These are phyloP conservation scores for Irpex rosettiformis DNA, from an alignment of 1,284 basidiomycete genomes.

Conservation along the genomic window DNA sequence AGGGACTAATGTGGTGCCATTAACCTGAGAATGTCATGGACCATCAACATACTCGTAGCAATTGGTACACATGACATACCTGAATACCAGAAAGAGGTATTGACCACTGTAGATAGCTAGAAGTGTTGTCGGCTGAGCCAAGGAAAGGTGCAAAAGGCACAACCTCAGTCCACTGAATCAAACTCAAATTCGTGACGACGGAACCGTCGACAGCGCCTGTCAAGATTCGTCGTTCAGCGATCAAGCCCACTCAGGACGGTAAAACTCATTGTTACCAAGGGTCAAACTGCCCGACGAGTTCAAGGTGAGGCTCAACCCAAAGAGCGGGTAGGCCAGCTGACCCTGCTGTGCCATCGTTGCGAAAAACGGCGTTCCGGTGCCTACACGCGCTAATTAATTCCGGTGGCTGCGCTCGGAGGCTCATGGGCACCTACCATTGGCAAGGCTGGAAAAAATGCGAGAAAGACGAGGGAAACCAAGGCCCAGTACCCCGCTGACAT, in stretches of 20 bases:
- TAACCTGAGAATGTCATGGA: slow-evolving; percentile 43
- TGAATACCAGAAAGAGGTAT: slow-evolving; percentile 60
- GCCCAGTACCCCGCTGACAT: slow-evolving; percentile 69
- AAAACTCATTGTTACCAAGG: slow-evolving; percentile 43
- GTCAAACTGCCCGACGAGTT: slow-evolving; percentile 60
- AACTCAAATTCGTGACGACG: slow-evolving; percentile 54
- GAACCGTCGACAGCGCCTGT: slow-evolving; percentile 70
- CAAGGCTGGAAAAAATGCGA: slow-evolving; percentile 41
- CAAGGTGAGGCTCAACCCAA: slow-evolving; percentile 61
- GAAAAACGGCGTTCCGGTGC: slow-evolving; percentile 63
- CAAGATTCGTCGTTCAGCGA: slow-evolving; percentile 4
- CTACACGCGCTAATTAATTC: slow-evolving; percentile 1
- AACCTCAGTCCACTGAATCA: slow-evolving; percentile 70
- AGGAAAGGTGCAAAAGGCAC: slow-evolving; percentile 64
- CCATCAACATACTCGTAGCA: not conserved
- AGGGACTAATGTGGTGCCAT: slow-evolving; percentile 52
- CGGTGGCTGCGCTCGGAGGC: not conserved
- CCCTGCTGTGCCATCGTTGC: slow-evolving; percentile 58
- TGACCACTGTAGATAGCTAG: slow-evolving; percentile 82
- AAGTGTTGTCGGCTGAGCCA: slow-evolving; percentile 47
- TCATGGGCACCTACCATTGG: slow-evolving; percentile 42
- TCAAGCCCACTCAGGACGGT: not conserved
- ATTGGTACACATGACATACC: slow-evolving; percentile 31
- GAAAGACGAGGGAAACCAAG: slow-evolving; percentile 74
- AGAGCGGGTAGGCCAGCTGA: slow-evolving; percentile 66